Evolutionary conservation across 768 basidiomycete species (phyloP).

Genomic region (Tylopilus cervinicoccineus): DNA sequence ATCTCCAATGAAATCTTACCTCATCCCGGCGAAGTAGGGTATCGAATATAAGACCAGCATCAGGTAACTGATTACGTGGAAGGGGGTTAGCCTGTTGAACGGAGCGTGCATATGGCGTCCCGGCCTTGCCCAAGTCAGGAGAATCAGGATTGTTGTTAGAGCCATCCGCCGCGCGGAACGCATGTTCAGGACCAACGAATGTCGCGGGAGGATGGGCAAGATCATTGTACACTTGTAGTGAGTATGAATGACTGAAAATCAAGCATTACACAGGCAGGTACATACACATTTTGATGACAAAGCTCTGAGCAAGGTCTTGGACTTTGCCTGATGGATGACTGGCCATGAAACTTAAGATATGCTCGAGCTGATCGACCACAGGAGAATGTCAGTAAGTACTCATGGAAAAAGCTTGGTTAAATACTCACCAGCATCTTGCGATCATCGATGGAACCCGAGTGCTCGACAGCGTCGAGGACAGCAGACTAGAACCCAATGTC

Average conservation of each 20-base stretch:
- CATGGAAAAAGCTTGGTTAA: neutral
- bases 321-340: conserved; percentile 46
- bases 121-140: conserved; percentile 75
- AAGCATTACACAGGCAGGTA: neutral
- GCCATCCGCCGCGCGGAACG: conserved; percentile 76
- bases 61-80: conserved; percentile 67
- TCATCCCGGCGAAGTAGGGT: conserved; percentile 69
- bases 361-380: conserved; percentile 53
- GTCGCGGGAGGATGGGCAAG: conserved; percentile 76
- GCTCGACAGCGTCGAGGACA: conserved; percentile 54
- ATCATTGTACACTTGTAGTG: conserved; percentile 68
- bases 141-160: conserved; percentile 66
- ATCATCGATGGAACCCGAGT: conserved; percentile 68
- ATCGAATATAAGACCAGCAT: conserved; percentile 78
- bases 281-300: conserved; percentile 53
- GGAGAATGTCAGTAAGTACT: neutral
- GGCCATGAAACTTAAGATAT: conserved; percentile 61
- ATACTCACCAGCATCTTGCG: conserved; percentile 67
- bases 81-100: conserved; percentile 68
- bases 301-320: conserved; percentile 37
- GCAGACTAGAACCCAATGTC: conserved; percentile 41
- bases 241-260: neutral
- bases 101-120: conserved; percentile 76
- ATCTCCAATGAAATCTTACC: conserved; percentile 33
- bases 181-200: conserved; percentile 55